These are phyloP conservation scores for Podospora didyma DNA, from an alignment of 495 filamentous ascomycete species.

Conservation along the genomic window DNA sequence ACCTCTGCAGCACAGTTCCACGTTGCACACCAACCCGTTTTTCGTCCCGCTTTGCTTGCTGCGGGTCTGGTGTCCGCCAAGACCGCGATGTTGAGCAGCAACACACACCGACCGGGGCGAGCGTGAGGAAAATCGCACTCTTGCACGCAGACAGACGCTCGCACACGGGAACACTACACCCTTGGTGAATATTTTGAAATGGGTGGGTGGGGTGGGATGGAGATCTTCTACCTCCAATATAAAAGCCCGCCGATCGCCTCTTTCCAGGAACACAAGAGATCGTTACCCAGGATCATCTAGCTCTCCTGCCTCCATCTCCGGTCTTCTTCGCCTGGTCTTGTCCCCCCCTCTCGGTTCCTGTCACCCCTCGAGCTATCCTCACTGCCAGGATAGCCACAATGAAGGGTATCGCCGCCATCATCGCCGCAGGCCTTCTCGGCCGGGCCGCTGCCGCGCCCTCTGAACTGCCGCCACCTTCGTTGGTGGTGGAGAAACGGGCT, in stretches of 20 bases:
- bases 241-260: background rate
- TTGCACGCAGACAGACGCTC: no score
- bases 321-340: background rate
- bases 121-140: no score
- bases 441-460: conserved; percentile 25
- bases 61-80: background rate
- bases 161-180: no score
- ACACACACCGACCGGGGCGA: no score
- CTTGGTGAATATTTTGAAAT: no score
- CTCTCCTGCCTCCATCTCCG: background rate
- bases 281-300: background rate
- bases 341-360: background rate
- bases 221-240: background rate
- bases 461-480: conserved; percentile 28
- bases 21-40: background rate
- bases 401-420: conserved; percentile 23
- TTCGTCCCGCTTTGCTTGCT: background rate
- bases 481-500: conserved; percentile 33
- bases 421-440: conserved; percentile 20
- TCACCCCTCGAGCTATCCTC: background rate
- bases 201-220: background rate
- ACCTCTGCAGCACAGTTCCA: background rate
- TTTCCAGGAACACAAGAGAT: background rate
- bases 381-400: conserved; percentile 14
- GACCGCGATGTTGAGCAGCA: background rate